Percentiles rank a stretch among this genome's conserved stretches.
Evolutionary conservation across 2,329 filamentous ascomycete species (phyloP).

Genomic region (Cercospora canescens): DNA sequence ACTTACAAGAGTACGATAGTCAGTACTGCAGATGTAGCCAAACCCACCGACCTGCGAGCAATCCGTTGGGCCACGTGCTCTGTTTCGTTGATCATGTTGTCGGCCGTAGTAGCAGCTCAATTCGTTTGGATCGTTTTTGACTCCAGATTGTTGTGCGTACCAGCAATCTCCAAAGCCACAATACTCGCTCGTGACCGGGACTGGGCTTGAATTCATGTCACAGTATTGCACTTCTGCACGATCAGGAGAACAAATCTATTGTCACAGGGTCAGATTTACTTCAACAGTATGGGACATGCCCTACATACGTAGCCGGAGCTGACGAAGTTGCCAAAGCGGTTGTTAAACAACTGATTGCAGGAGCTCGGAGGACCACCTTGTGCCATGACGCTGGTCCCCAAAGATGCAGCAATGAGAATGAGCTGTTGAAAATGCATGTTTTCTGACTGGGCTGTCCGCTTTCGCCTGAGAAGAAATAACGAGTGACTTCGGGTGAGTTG

Average conservation of each 20-base stretch:
- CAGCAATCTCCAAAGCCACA: constrained; percentile 10
- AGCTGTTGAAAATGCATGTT: background rate
- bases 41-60: constrained; percentile 9
- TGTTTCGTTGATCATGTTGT: background rate
- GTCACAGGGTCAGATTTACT: background rate
- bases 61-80: constrained; percentile 11
- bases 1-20: constrained; percentile 17
- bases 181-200: constrained; percentile 1
- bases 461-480: background rate
- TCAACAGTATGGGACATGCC: background rate
- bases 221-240: constrained; percentile 10
- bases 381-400: constrained; percentile 4
- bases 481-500: background rate
- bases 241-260: constrained; percentile 8
- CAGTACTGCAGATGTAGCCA: constrained; percentile 10
- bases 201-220: background rate
- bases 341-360: constrained; percentile 6
- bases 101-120: background rate
- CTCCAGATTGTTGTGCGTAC: background rate
- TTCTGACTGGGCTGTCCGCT: background rate
- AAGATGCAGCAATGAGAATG: constrained; percentile 1
- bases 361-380: background rate
- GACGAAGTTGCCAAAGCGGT: background rate
- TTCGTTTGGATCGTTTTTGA: background rate
- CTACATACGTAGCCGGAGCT: constrained; percentile 8